Evolutionary conservation across 139 green algal genomes (phyloP).

Genomic region (Volvox africanus): DNA sequence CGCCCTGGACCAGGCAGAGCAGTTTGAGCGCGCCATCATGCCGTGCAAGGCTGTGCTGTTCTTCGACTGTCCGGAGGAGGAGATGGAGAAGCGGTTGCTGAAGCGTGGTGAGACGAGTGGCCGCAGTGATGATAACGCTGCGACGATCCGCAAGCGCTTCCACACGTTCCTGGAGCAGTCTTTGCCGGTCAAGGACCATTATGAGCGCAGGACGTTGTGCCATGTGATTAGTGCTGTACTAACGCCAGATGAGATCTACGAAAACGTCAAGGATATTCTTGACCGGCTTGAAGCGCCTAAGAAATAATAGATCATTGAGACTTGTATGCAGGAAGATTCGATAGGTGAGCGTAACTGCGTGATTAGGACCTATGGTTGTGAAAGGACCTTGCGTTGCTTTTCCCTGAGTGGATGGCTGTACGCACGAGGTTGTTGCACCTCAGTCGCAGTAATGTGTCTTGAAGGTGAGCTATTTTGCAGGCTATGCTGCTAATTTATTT

Average conservation of each 20-base stretch:
- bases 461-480: too few species aligned
- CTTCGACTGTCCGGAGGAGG: conserved; percentile 70
- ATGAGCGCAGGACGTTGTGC: conserved; percentile 61
- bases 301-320: neutral
- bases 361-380: too few species aligned
- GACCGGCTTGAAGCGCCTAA: conserved; percentile 21
- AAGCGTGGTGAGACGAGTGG: conserved; percentile 89
- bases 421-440: too few species aligned
- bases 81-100: conserved; percentile 93
- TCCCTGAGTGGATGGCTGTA: too few species aligned
- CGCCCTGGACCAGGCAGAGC: conserved; percentile 83
- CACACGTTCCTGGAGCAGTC: conserved; percentile 87
- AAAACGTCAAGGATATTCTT: conserved; percentile 30
- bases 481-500: too few species aligned
- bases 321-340: neutral
- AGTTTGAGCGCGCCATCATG: conserved; percentile 76
- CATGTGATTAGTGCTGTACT: conserved; percentile 32
- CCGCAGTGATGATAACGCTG: conserved; percentile 92
- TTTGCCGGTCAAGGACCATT: conserved; percentile 91
- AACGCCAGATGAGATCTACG: conserved; percentile 31
- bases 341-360: too few species aligned
- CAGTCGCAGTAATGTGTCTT: too few species aligned
- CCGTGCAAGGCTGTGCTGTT: conserved; percentile 58
- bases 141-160: conserved; percentile 97
- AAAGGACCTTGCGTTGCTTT: too few species aligned